Base-by-base conservation (phyloP, 2,329 filamentous ascomycete species). In the Seiridium cupressi region DNA sequence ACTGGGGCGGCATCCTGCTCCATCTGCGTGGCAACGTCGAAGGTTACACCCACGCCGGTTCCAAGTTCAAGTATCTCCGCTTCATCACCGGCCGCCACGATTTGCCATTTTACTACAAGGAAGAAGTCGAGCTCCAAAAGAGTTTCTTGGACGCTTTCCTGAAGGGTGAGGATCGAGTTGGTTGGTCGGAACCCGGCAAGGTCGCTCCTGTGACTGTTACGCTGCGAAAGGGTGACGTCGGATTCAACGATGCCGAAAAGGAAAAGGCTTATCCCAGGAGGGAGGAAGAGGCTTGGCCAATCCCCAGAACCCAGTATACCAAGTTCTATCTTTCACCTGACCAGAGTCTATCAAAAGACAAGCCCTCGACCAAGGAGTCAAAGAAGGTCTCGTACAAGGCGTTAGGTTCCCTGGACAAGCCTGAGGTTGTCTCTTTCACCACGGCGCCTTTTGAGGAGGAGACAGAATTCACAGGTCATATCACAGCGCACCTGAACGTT, bases 101-200 rank as follows among this genome's bases (percentile, higher is more conserved):
- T 65, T 76, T 91, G 1, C 89, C 89, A 0, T 91, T 91, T 70
- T 92, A 90, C 73, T 90, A 90, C 68, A 72, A 81, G 1, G 85
- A 90, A 53, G 86, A 90, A 63, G 88, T 89, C 0, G 85, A 89
- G 62, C 65, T 91, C 0, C 89, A 91, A 67, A 80, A 78, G 51
- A 85, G 83, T 64, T 92, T 92, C 70, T 74, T 91, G 0, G 86
- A 90, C 61, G 88, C 88, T 0, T 92, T 92, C 68, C 78, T 92
- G 42, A 91, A 90, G 65, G 85, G 79, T 1, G 80, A 90, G 0
- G 89, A 91, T 65, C 75, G 77, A 0, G 77, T 77, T 0, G 86
- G 86, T n/a, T 89, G 87, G 86, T 80, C 79, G 0, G 67, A 75
- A 8, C 76, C 79, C 9, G 85, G 88, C 34, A 84, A 85, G 58